phyloP scores from a whole-genome alignment of 176 grass and related monocot genomes.

The Musa schizocarpa region DNA sequence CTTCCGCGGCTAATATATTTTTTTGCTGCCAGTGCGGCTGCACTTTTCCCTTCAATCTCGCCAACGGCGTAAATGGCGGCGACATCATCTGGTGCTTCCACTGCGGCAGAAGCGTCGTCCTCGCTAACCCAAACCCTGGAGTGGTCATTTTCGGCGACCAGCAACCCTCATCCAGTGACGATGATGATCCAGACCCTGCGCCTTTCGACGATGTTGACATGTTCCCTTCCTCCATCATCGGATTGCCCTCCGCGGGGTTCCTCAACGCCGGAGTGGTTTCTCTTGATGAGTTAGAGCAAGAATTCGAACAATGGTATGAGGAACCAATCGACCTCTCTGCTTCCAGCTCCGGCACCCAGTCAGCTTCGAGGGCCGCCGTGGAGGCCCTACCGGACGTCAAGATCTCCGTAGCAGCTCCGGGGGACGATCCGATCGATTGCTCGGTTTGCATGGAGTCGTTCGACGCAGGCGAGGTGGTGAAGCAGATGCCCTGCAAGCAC shows the following conservation, averaged over 20 bases:
- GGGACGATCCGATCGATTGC: slow-evolving; percentile 48
- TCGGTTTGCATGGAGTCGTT: slow-evolving; percentile 86
- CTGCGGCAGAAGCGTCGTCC: slow-evolving; percentile 66
- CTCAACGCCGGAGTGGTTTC: slow-evolving; percentile 32
- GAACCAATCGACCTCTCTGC: slow-evolving; percentile 23
- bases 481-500: slow-evolving; percentile 97
- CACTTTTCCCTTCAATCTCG: slow-evolving; percentile 41
- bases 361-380: slow-evolving; percentile 58
- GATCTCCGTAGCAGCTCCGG: slow-evolving; percentile 41
- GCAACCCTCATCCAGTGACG: slow-evolving; percentile 13
- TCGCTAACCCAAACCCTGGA: slow-evolving; percentile 39
- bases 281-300: slow-evolving; percentile 45
- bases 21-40: slow-evolving; percentile 80
- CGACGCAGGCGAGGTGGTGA: slow-evolving; percentile 57
- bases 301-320: slow-evolving; percentile 39
- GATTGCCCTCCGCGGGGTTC: slow-evolving; percentile 54
- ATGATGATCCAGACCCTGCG: slow-evolving; percentile 12
- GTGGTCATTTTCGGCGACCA: slow-evolving; percentile 27
- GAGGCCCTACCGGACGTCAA: slow-evolving; percentile 47
- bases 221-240: slow-evolving; percentile 13
- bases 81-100: slow-evolving; percentile 42
- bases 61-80: slow-evolving; percentile 12
- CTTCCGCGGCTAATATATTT: slow-evolving; percentile 51
- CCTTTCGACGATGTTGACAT: slow-evolving; percentile 17
- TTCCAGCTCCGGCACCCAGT: slow-evolving; percentile 64